Conservation (phyloP, 768 basidiomycete genomes). For the Sistotremastrum niveocremeum region DNA sequence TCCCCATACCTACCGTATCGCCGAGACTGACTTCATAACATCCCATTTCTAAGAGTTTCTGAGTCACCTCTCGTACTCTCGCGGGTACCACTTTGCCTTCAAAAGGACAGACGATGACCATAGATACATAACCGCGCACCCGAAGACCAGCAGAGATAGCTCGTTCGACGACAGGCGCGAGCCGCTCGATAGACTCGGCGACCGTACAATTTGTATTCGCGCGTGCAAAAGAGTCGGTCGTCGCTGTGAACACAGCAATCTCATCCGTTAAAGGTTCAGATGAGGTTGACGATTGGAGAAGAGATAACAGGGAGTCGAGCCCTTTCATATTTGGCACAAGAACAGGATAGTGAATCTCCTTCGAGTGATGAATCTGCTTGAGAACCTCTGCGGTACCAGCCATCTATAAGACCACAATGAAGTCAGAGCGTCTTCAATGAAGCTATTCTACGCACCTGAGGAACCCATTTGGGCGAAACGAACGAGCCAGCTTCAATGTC, state of each 20-base stretch:
- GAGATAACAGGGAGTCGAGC: constrained; percentile 47
- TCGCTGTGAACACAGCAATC: constrained; percentile 80
- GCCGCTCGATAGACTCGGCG: constrained; percentile 50
- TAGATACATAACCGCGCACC: constrained; percentile 78
- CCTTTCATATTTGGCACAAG: constrained; percentile 74
- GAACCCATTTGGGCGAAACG: constrained; percentile 88
- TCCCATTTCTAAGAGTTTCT: constrained; percentile 72
- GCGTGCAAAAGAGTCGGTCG: constrained; percentile 72
- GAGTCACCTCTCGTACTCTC: constrained; percentile 54
- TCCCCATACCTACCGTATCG: constrained; percentile 84
- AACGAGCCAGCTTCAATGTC: constrained; percentile 81
- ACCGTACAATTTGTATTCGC: constrained; percentile 77
- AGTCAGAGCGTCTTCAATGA: not conserved
- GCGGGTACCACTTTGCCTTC: constrained; percentile 59
- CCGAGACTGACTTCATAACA: constrained; percentile 89
- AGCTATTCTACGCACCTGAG: constrained; percentile 43
- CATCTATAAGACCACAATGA: constrained; percentile 42
- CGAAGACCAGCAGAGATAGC: constrained; percentile 51
- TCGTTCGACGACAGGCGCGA: constrained; percentile 45
- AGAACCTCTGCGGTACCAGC: constrained; percentile 73
- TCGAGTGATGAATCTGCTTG: constrained; percentile 35
- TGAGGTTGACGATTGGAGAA: constrained; percentile 28
- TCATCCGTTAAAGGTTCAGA: constrained; percentile 55
- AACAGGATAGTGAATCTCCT: constrained; percentile 58
- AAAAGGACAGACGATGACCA: constrained; percentile 75